Percentiles rank a stretch among this genome's conserved stretches.
phyloP scores from a whole-genome alignment of 345 rosid species.

The Eucalyptus camaldulensis region DNA sequence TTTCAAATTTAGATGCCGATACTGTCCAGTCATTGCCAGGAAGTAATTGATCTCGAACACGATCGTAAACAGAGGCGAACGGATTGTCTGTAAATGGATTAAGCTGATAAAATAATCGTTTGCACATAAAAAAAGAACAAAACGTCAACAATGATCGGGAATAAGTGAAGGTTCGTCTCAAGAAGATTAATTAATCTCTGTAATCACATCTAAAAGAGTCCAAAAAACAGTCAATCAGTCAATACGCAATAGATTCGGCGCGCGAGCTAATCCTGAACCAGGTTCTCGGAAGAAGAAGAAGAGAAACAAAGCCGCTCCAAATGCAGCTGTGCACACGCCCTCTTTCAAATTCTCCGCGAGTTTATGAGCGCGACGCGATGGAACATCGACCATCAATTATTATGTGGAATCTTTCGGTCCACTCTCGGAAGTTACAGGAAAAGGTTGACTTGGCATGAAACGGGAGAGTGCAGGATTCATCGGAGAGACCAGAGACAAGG shows the following conservation, averaged over 20 bases:
- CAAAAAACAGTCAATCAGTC: not conserved
- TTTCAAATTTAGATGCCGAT: not conserved
- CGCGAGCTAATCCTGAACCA: not conserved
- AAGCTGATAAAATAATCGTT: not conserved
- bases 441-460: not conserved
- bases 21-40: not conserved
- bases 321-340: not conserved
- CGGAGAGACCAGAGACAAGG: no score
- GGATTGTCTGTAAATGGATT: not conserved
- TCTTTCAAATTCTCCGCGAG: not conserved
- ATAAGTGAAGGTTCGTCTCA: not conserved
- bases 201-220: not conserved
- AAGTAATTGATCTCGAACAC: not conserved
- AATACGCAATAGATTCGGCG: not conserved
- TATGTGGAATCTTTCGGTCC: not conserved
- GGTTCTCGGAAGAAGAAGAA: not conserved
- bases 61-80: not conserved
- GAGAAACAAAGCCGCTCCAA: not conserved
- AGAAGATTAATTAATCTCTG: not conserved
- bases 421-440: not conserved
- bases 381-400: not conserved
- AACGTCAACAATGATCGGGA: not conserved
- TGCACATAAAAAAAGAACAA: not conserved
- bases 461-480: not conserved
- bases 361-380: not conserved